A percentile compares a stretch with the other conserved stretches of the same genome.
Evolutionary conservation across 257 asterid species (phyloP).

Genomic region (Capsicum rhomboideum): DNA sequence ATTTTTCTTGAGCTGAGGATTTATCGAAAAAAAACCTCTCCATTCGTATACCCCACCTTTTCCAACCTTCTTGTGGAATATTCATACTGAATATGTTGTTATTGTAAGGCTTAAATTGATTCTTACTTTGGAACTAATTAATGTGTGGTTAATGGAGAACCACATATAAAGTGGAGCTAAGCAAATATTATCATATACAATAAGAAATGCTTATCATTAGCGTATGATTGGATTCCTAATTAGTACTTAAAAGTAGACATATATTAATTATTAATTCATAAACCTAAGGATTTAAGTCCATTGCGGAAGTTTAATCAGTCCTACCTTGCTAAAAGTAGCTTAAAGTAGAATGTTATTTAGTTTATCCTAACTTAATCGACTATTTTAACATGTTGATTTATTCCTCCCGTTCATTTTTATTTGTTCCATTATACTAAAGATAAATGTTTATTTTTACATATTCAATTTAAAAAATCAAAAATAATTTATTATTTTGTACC

Average conservation of each 20-base stretch:
- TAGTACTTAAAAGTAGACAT: slow-evolving; percentile 3
- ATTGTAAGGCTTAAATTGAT: background rate
- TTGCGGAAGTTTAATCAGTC: background rate
- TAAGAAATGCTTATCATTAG: slow-evolving; percentile 2
- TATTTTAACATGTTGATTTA: background rate
- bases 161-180: background rate
- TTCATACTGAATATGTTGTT: too few relatives aligned
- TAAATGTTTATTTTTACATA: too few relatives aligned
- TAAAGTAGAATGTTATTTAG: background rate
- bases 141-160: background rate
- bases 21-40: too few relatives aligned
- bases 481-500: too few relatives aligned
- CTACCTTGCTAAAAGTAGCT: background rate
- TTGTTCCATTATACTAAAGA: too few relatives aligned
- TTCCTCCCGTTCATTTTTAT: too few relatives aligned
- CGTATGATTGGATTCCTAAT: slow-evolving; percentile 2
- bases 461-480: too few relatives aligned
- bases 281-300: background rate
- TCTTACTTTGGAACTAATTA: background rate
- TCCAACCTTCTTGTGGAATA: too few relatives aligned
- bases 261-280: background rate
- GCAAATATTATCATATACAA: background rate
- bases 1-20: too few relatives aligned
- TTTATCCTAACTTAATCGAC: background rate
- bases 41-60: too few relatives aligned